Conservation (phyloP, 441 rosid genomes). For the Corymbia citriodora region DNA sequence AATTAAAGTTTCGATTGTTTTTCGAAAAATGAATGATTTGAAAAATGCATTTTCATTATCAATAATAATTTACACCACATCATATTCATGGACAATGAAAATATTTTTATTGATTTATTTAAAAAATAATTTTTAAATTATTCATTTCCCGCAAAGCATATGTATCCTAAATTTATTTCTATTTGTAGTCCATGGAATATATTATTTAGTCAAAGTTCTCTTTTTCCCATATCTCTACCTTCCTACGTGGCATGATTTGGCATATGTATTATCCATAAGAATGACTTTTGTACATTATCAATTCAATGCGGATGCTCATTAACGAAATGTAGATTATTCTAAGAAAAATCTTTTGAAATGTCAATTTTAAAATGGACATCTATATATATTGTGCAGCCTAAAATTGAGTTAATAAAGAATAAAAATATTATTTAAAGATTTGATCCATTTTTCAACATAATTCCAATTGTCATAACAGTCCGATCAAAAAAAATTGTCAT, state of each 20-base stretch:
- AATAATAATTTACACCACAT: background rate
- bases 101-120: background rate
- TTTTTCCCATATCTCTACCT: background rate
- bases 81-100: background rate
- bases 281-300: background rate
- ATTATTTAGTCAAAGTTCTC: background rate
- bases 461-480: background rate
- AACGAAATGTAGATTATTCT: background rate
- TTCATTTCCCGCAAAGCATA: background rate
- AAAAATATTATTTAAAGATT: background rate
- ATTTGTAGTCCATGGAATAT: background rate
- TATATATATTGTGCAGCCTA: background rate
- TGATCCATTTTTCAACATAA: background rate
- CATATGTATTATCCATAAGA: background rate
- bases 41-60: background rate
- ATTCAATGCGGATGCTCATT: background rate
- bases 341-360: background rate
- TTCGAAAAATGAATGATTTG: background rate
- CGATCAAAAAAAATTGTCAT: background rate
- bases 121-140: rapidly evolving
- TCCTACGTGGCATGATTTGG: background rate
- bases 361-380: background rate
- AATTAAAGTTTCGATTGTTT: background rate
- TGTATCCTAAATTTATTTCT: background rate
- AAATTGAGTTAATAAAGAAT: background rate